These are phyloP conservation scores for Penicillium maclennaniae DNA, from an alignment of 495 filamentous ascomycete genomes.

Conservation along the genomic window DNA sequence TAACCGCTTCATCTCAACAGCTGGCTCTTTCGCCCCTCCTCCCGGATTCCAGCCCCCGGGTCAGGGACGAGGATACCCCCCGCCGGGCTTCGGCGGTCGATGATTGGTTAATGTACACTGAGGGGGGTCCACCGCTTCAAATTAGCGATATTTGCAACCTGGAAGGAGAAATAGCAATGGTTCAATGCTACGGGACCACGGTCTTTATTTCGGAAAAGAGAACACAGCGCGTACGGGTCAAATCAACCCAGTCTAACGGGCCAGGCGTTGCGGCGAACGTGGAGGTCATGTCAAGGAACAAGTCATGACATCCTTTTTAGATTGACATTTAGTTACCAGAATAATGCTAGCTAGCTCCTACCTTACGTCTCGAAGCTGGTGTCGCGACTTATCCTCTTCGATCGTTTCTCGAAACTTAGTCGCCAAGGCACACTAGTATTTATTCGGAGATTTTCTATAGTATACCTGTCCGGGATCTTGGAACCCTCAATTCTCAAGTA, in stretches of 20 bases:
- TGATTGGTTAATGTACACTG: slow-evolving; percentile 38
- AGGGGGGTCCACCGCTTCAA: slow-evolving; percentile 21
- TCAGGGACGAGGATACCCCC: slow-evolving; percentile 66
- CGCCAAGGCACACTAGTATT: too few relatives aligned
- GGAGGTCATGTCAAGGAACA: slow-evolving; percentile 31
- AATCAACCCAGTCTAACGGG: slow-evolving; percentile 35
- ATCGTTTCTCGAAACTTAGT: too few relatives aligned
- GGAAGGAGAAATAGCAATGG: slow-evolving; percentile 3
- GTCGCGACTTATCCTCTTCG: too few relatives aligned
- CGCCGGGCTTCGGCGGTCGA: slow-evolving; percentile 73
- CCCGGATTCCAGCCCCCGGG: slow-evolving; percentile 63
- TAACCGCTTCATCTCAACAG: slow-evolving; percentile 23
- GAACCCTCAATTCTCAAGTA: too few relatives aligned
- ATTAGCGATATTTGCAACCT: slow-evolving; percentile 17
- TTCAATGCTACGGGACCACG: slow-evolving; percentile 7
- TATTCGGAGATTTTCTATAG: too few relatives aligned
- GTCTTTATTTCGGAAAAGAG: slow-evolving; percentile 7
- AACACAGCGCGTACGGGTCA: slow-evolving; percentile 16
- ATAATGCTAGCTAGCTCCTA: slow-evolving; percentile 34
- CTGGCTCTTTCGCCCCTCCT: slow-evolving; percentile 64
- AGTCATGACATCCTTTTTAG: slow-evolving; percentile 25
- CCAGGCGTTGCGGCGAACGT: slow-evolving; percentile 50
- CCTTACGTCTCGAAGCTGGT: too few relatives aligned
- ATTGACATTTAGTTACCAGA: slow-evolving; percentile 27
- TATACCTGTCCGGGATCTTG: too few relatives aligned